Evolutionary conservation across 441 rosid genomes (phyloP).

Genomic region (Erodium chrysanthum): DNA sequence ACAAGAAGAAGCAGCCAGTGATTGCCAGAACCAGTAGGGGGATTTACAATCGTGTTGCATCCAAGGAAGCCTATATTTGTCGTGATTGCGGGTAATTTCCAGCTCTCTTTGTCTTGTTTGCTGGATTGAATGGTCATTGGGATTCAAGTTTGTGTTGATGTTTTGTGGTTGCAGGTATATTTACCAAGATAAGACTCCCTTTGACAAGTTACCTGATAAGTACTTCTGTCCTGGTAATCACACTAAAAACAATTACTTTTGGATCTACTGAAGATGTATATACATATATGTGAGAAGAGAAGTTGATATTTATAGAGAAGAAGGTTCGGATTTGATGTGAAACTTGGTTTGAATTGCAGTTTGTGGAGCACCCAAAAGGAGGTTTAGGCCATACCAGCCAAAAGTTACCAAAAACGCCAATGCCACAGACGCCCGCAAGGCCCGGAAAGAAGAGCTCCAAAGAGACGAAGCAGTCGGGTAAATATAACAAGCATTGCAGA

Average conservation of each 20-base stretch:
- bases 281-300: too few species aligned
- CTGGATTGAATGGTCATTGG: neutral
- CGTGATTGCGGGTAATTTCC: constrained; percentile 75
- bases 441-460: constrained; percentile 60
- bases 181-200: constrained; percentile 81
- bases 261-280: too few species aligned
- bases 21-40: constrained; percentile 28
- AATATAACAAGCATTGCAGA: neutral
- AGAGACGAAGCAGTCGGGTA: constrained; percentile 74
- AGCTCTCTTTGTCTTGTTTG: neutral
- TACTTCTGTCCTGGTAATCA: constrained; percentile 69
- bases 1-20: constrained; percentile 8
- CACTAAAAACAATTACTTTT: neutral
- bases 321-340: neutral
- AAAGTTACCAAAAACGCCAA: constrained; percentile 52
- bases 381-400: constrained; percentile 58
- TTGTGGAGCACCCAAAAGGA: constrained; percentile 88
- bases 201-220: constrained; percentile 61
- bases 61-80: constrained; percentile 81
- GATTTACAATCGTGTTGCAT: constrained; percentile 62
- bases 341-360: constrained; percentile 33
- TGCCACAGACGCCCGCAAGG: constrained; percentile 46
- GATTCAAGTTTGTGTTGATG: neutral
- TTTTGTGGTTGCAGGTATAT: constrained; percentile 47
- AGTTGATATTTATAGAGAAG: neutral